Percentiles rank a stretch among this genome's conserved stretches.
Evolutionary conservation across 2,329 filamentous ascomycete species (phyloP).

Genomic region (Arthroderma sp.): DNA sequence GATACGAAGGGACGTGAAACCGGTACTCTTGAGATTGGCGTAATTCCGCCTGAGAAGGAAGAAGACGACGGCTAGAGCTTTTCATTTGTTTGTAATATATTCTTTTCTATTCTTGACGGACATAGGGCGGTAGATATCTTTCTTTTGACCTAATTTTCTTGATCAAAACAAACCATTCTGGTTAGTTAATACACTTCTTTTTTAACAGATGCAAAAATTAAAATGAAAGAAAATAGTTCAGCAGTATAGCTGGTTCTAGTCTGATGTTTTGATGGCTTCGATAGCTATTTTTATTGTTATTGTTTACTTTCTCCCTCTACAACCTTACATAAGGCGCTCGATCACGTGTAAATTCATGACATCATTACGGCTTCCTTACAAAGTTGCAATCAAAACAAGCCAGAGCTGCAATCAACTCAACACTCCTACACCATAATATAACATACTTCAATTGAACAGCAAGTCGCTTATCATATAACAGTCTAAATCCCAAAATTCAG

Average conservation of each 20-base stretch:
- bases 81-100: not conserved
- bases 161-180: not conserved
- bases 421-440: not conserved
- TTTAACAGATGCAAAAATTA: too few species aligned
- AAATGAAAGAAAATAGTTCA: too few species aligned
- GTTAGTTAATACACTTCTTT: too few species aligned
- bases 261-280: too few species aligned
- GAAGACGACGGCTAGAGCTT: slow-evolving; percentile 17
- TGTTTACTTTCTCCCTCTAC: too few species aligned
- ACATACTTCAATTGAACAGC: not conserved
- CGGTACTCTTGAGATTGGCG: slow-evolving; percentile 38
- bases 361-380: not conserved
- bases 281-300: too few species aligned
- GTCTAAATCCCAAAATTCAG: not conserved
- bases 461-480: not conserved
- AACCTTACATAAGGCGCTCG: too few species aligned
- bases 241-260: too few species aligned
- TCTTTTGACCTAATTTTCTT: not conserved
- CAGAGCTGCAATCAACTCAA: not conserved
- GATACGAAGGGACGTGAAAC: slow-evolving; percentile 38
- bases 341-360: not conserved
- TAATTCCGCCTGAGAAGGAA: slow-evolving; percentile 28
- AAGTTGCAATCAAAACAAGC: slow-evolving; percentile 6
- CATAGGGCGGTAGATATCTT: not conserved
- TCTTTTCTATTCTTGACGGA: not conserved